Evolutionary conservation across 2,329 filamentous ascomycete species (phyloP).

Genomic region (Penicillium sp.): DNA sequence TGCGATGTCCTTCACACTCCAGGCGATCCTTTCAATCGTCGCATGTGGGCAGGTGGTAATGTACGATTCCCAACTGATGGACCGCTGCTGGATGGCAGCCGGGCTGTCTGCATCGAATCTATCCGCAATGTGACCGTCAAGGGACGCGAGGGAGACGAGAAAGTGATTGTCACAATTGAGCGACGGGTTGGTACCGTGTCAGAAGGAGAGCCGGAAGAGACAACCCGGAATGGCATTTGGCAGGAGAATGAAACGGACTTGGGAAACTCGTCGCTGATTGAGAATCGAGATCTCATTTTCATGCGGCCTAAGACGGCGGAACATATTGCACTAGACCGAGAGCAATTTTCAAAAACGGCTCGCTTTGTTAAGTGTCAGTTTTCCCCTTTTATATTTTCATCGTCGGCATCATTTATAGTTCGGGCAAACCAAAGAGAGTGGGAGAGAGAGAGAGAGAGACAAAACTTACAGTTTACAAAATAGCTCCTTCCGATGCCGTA

Average conservation of each 20-base stretch:
- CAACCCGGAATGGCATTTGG: constrained; percentile 46
- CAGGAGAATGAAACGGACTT: constrained; percentile 42
- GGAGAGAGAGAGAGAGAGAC: too few relatives aligned
- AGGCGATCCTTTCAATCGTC: constrained; percentile 66
- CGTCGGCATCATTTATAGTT: not conserved
- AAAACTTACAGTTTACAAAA: constrained; percentile 9
- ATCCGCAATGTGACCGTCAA: constrained; percentile 52
- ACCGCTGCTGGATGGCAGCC: constrained; percentile 34
- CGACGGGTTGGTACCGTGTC: constrained; percentile 48
- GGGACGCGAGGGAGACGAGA: constrained; percentile 53
- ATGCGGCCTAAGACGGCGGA: constrained; percentile 52
- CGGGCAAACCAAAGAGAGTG: not conserved
- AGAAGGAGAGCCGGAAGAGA: constrained; percentile 35
- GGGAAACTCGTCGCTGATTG: constrained; percentile 51
- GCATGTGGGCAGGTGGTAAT: constrained; percentile 86
- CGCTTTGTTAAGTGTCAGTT: constrained; percentile 37
- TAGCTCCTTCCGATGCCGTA: constrained; percentile 52
- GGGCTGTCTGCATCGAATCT: constrained; percentile 47
- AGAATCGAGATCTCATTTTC: constrained; percentile 64
- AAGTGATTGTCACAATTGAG: constrained; percentile 62
- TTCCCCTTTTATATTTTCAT: not conserved
- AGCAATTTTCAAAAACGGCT: constrained; percentile 20
- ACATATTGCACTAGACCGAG: constrained; percentile 28
- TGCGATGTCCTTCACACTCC: constrained; percentile 80
- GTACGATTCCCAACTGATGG: constrained; percentile 53